Evolutionary conservation across 1,284 basidiomycete species (phyloP).

Genomic region (Heterobasidion parviporum): DNA sequence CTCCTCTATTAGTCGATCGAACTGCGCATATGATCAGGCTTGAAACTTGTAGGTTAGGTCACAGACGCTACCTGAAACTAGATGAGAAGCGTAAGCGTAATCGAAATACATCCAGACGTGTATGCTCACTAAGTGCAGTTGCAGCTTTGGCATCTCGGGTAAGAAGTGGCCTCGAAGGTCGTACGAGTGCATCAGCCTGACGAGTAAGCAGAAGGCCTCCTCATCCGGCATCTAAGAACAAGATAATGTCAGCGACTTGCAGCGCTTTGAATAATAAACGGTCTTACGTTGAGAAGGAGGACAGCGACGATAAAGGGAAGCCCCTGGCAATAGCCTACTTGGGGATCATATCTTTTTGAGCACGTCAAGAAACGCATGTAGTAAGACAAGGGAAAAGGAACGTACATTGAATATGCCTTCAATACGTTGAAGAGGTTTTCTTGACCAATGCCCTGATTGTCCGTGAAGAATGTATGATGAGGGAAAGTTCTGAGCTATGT

Average conservation of each 20-base stretch:
- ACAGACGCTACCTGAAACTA: constrained; percentile 37
- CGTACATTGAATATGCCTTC: constrained; percentile 90
- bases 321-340: constrained; percentile 97
- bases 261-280: background rate
- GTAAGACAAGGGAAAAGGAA: constrained; percentile 8
- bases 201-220: constrained; percentile 93
- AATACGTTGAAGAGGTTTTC: constrained; percentile 96
- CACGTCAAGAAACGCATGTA: constrained; percentile 9
- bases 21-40: constrained; percentile 35
- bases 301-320: constrained; percentile 94
- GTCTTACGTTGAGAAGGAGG: constrained; percentile 74
- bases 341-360: constrained; percentile 73
- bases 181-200: constrained; percentile 97
- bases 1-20: constrained; percentile 93
- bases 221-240: constrained; percentile 87
- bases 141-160: constrained; percentile 96
- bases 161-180: constrained; percentile 94
- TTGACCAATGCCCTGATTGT: constrained; percentile 88
- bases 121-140: constrained; percentile 71
- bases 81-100: constrained; percentile 5
- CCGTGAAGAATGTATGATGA: constrained; percentile 93
- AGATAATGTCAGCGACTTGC: background rate
- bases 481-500: constrained; percentile 73
- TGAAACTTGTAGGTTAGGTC: background rate
- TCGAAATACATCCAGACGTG: background rate